Evolutionary conservation across 2,329 filamentous ascomycete species (phyloP), one percentile per base, ranked within the genome.

Genomic region (Raffaelea deltoideospora): DNA sequence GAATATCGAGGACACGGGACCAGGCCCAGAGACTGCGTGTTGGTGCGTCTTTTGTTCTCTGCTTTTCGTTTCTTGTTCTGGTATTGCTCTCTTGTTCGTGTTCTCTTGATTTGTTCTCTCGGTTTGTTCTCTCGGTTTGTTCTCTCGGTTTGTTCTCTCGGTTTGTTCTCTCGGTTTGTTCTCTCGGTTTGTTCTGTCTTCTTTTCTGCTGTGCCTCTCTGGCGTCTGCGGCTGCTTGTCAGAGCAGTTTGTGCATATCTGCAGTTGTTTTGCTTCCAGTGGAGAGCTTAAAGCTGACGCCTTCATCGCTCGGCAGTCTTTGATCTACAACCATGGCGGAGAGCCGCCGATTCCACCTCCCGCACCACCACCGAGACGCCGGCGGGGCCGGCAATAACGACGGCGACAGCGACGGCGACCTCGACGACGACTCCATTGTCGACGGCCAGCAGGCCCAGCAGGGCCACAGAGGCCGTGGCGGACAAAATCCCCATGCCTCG

Each of bases 401-500:
- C 13, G 9, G 19, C 22, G 34, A 39, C 31, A 21, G 19, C 22
- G 41, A 39, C 20, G 34, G 40, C 2, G 36, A 44, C 11, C 9
- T 31, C 41, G 41, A 43, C 39, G 37, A 43, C 40, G 19, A n/a
- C n/a, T n/a, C n/a, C n/a, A n/a, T n/a, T n/a, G n/a, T n/a, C n/a
- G n/a, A 8, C 23, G 23, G n/a, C 11, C 26, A 28, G 26, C 10
- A 14, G 23, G 13, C 23, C 37, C 4, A 40, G 44, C 40, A 45
- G 52, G 32, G 45, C 44, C 26, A 43, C 45, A 24, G 45, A 45
- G 36, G 43, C 44, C 31, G 53, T 56, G 53, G 55, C 40, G 51
- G 53, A 37, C 55, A 50, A 40, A 73, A 76, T 47, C 69, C 67
- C 3, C 57, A 76, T 48, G 64, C 66, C 27, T 77, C 72, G 9